Base-by-base conservation (phyloP, 306 rosid genomes). In the Mimosa bimucronata region DNA sequence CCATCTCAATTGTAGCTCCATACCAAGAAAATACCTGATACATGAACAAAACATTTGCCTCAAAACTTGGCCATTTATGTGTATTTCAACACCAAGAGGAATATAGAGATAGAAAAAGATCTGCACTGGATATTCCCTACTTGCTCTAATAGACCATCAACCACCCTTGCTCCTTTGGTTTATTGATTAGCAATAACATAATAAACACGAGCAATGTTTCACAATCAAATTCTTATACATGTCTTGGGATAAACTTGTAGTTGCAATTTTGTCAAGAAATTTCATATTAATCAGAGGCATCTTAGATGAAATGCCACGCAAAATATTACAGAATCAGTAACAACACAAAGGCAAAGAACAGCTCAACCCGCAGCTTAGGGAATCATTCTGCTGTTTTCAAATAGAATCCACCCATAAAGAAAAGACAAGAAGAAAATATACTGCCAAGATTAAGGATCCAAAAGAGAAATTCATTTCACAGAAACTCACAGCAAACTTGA, bases 1-100 rank as follows among this genome's bases (percentile, higher is more conserved):
- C 98, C 94, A 92, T 76, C 86, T 95, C 98, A 80, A 95, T 82
- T 25, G 98, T 92, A 30, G 98, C 98, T 74, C 98, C 98, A 75
- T 88, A 87, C 98, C 97, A 95, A 73, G 96, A 88, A 80, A 95
- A 95, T 2, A 91, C 95, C 97, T 92, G 77, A 81, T 52, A 76
- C 45, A 50, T n/a, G 34, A 48, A 78, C 23, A 41, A 38, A 13
- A 19, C 31, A 19, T 46, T 61, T 18, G 34, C 29, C 57, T 46
- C 71, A 57, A 66, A 25, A 74, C 48, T 3, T 14, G 13, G 34
- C 52, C 42, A 12, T 45, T 65, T 7, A 30, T 8, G 16, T 15
- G 42, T 29, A 28, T 45, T 44, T 7, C 31, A 28, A 45, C 72
- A 45, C 38, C 42, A 28, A 23, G 71, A 4, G 6, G 29, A 57